These are phyloP conservation scores for Xylariaceae sp. DNA, from an alignment of 2,329 filamentous ascomycete genomes.

Conservation along the genomic window DNA sequence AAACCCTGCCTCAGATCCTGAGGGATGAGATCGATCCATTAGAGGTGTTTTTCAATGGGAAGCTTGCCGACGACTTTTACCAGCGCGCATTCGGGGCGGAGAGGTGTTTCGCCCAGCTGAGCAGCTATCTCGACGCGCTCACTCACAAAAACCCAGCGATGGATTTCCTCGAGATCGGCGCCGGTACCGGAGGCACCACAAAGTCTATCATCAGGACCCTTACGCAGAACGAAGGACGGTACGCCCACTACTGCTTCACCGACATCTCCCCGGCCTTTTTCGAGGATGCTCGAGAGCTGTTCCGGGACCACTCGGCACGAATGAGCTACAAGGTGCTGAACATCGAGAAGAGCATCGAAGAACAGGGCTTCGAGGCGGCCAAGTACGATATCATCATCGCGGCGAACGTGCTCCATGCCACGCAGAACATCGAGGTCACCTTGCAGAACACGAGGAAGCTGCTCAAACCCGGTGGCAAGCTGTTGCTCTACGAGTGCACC, in stretches of 20 bases:
- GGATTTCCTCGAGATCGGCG: slow-evolving; percentile 25
- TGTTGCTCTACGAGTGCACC: slow-evolving; percentile 16
- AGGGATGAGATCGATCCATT: slow-evolving; percentile 19
- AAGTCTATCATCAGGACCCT: slow-evolving; percentile 22
- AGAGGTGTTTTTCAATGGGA: slow-evolving; percentile 15
- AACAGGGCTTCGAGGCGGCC: slow-evolving; percentile 28
- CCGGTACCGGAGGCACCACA: slow-evolving; percentile 25
- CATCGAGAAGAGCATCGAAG: slow-evolving; percentile 24
- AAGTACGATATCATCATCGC: slow-evolving; percentile 29
- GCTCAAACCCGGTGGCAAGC: slow-evolving; percentile 19
- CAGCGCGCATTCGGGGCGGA: slow-evolving; percentile 15
- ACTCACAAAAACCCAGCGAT: slow-evolving; percentile 13
- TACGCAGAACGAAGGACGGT: slow-evolving; percentile 16
- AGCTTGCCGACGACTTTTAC: slow-evolving; percentile 18
- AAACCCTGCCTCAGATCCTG: slow-evolving; percentile 17
- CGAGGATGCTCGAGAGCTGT: slow-evolving; percentile 23
- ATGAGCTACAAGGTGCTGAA: slow-evolving; percentile 29
- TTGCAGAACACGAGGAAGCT: slow-evolving; percentile 19
- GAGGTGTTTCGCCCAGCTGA: slow-evolving; percentile 16
- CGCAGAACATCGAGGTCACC: slow-evolving; percentile 15
- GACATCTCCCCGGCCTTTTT: slow-evolving; percentile 27
- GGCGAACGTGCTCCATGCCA: slow-evolving; percentile 24
- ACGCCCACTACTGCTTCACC: slow-evolving; percentile 23
- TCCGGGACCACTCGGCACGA: slow-evolving; percentile 18
- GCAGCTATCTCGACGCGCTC: slow-evolving; percentile 15